These are phyloP conservation scores for Penicillium mononematosum DNA, from an alignment of 495 filamentous ascomycete species.

Conservation along the genomic window DNA sequence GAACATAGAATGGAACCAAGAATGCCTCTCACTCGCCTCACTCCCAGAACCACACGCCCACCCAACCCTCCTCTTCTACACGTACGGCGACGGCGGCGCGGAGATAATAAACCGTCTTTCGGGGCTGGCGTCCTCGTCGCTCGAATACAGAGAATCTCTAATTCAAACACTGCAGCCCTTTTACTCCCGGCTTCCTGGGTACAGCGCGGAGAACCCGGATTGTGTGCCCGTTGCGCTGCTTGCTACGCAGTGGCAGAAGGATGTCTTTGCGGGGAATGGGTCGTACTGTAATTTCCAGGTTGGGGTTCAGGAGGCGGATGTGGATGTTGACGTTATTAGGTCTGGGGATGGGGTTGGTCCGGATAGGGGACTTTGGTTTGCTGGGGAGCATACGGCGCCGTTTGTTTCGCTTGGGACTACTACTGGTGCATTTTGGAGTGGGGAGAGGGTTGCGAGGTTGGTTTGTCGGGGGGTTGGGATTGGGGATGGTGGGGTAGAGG, in stretches of 20 bases:
- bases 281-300: conserved; percentile 88
- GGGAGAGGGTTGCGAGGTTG: conserved; percentile 71
- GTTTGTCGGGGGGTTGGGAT: conserved; percentile 48
- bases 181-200: conserved; percentile 71
- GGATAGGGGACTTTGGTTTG: conserved; percentile 78
- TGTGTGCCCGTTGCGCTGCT: conserved; percentile 64
- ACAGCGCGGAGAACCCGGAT: conserved; percentile 45
- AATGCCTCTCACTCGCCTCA: conserved; percentile 73
- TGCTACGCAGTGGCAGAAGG: conserved; percentile 77
- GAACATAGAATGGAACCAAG: conserved; percentile 74
- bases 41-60: conserved; percentile 61
- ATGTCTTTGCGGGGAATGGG: conserved; percentile 84
- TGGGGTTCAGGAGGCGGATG: conserved; percentile 64
- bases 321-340: conserved; percentile 72
- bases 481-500: conserved; percentile 25
- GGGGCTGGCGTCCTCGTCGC: conserved; percentile 24
- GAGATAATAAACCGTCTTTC: conserved; percentile 50
- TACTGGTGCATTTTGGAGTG: conserved; percentile 91
- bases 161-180: conserved; percentile 56
- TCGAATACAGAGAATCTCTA: conserved; percentile 34
- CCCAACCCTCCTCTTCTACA: conserved; percentile 91
- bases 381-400: conserved; percentile 91
- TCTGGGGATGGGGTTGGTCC: conserved; percentile 54
- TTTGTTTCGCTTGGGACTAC: conserved; percentile 85
- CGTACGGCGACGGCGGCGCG: conserved; percentile 61